Base-by-base conservation (phyloP, 192 early-diverging fungal species). In the Entomortierella parvispora region DNA sequence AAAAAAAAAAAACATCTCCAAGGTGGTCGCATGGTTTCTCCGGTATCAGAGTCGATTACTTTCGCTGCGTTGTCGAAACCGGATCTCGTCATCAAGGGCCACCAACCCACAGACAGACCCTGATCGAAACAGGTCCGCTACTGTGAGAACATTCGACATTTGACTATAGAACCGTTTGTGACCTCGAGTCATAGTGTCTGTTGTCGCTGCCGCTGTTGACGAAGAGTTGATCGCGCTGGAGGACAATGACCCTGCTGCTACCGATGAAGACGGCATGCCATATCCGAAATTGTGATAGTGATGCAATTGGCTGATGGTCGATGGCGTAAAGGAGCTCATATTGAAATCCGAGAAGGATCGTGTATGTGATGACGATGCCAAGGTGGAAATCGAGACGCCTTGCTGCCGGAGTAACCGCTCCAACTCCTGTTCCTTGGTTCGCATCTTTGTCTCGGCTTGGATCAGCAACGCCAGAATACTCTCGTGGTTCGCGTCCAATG, bases 131-230 rank as follows among this genome's bases (percentile, higher is more conserved):
- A 77, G 32, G 34, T 77, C 74, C 3, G 74, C 65, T n/a, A 64
- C 59, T 18, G 74, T 68, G 22, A 77, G 54, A 8, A 65, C 58
- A 33, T 48, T 77, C n/a, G 74, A 68, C 12, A 77, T 77, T 45
- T 77, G 74, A 25, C 74, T 77, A 18, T 77, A 77, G 20, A 58
- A 63, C 65, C 74, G 60, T 47, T 77, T 77, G 22, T 77, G 65
- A 1, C 74, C 65, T 45, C 74, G 54, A 20, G 59, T 34, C 28
- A 76, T 2, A 20, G 37, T 20, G n/a, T 63, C 53, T 14, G 47
- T n/a, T 2, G n/a, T 26, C 31, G 33, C 46, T n/a, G 29, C 20
- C n/a, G 14, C 44, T 45, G 14, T 18, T 17, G 44, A 0, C 1
- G 44, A 18, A 11, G 2, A 45, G 2, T 45, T 45, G 14, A 45